phyloP scores from a whole-genome alignment of 2,329 filamentous ascomycete species.

The Fusarium acutatum region DNA sequence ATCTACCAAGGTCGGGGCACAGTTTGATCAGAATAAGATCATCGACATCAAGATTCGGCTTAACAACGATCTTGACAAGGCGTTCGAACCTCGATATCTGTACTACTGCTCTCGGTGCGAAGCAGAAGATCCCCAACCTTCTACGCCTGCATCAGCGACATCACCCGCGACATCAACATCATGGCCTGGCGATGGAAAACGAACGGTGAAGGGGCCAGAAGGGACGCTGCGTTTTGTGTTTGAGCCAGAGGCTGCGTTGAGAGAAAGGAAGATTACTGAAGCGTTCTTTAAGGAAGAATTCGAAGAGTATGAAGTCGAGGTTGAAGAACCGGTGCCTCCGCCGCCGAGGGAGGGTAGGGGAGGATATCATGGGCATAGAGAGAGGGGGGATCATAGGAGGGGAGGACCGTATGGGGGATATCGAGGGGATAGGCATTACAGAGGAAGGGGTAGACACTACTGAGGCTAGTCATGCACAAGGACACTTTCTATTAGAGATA shows the following conservation, averaged over 20 bases:
- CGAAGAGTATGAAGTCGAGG: conserved; percentile 80
- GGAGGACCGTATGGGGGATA: conserved; percentile 48
- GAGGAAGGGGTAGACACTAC: conserved; percentile 47
- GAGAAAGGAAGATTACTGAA: conserved; percentile 73
- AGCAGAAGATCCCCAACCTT: conserved; percentile 47
- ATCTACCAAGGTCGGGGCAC: conserved; percentile 76
- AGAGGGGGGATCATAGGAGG: conserved; percentile 45
- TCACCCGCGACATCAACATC: conserved; percentile 53
- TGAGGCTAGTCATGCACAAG: conserved; percentile 9
- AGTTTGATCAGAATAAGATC: conserved; percentile 79
- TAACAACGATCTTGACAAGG: conserved; percentile 79
- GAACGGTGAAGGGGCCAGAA: conserved; percentile 59
- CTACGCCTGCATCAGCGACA: conserved; percentile 44
- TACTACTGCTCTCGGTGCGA: conserved; percentile 65
- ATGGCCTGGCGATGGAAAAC: conserved; percentile 47
- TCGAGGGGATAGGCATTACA: conserved; percentile 46
- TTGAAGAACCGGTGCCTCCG: conserved; percentile 68
- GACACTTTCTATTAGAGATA: conserved; percentile 16
- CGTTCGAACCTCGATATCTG: conserved; percentile 70
- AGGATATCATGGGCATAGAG: conserved; percentile 45
- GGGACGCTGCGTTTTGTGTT: conserved; percentile 92
- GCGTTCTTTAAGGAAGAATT: conserved; percentile 77
- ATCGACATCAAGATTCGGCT: conserved; percentile 87
- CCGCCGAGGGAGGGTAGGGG: conserved; percentile 38
- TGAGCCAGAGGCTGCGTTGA: conserved; percentile 76